Percentiles rank a stretch among this genome's conserved stretches.
phyloP scores from a whole-genome alignment of 169 alveolate species.

The Theileria equi region DNA sequence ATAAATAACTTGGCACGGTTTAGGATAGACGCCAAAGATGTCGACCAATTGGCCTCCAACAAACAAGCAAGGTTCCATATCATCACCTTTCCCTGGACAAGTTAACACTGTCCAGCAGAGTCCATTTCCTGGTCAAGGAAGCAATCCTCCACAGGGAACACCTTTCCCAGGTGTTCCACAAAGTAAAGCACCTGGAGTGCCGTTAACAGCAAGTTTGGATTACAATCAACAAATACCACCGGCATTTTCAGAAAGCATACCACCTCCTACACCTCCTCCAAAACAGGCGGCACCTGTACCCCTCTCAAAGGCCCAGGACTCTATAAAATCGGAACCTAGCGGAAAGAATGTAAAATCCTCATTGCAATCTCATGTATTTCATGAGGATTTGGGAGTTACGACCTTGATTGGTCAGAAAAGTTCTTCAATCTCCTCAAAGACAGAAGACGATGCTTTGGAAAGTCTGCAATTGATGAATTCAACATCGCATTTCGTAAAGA shows the following conservation, averaged over 20 bases:
- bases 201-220: slow-evolving; percentile 10
- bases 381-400: slow-evolving; percentile 36
- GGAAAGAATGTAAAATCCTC: slow-evolving; percentile 21
- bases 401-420: background rate
- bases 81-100: no score
- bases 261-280: slow-evolving; percentile 21
- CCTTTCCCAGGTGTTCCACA: no score
- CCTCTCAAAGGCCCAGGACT: background rate
- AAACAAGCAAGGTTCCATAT: no score
- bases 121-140: no score
- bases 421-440: slow-evolving; percentile 20
- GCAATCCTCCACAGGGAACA: no score
- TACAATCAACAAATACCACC: slow-evolving; percentile 13
- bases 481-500: slow-evolving; percentile 51
- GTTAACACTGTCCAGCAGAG: no score
- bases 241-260: slow-evolving; percentile 19
- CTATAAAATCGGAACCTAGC: background rate
- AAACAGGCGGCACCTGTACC: slow-evolving; percentile 14
- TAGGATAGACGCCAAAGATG: no score
- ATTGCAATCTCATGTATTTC: slow-evolving; percentile 53
- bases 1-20: no score
- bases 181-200: slow-evolving; percentile 23
- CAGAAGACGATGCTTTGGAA: slow-evolving; percentile 40
- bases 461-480: slow-evolving; percentile 43
- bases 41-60: no score